Evolutionary conservation across 2,329 filamentous ascomycete species (phyloP), one percentile per base, ranked within the genome.

Genomic region (Aspergillus eucalypticola): DNA sequence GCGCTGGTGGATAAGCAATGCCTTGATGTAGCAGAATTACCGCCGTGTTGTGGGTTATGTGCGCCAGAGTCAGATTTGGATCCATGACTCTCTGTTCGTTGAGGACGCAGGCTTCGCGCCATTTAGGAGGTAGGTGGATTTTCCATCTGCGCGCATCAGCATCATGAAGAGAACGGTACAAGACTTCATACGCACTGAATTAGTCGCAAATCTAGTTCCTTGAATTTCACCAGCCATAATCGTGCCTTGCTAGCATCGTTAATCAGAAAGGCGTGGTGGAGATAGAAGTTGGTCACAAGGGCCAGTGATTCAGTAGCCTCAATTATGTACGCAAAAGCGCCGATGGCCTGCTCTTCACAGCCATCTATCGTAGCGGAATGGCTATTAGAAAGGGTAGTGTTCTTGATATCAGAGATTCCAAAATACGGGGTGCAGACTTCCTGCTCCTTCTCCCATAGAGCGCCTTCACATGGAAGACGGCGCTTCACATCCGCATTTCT

Each of bases 31-130:
- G 67, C 0, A 83, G 67, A 8, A 83, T 81, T 61, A 82, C 80
- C 0, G 80, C 80, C 0, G 80, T 79, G 58, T 83, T 83, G 50
- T 83, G 81, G 0, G 79, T 83, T 3, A 81, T 73, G 41, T 83
- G 80, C 0, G 81, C 81, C 0, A 83, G 66, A 0, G 81, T 82
- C 15, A 83, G 68, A 50, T 83, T 83, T 0, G 81, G 81, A 49
- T 83, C 81, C 73, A 81, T 82, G 27, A 67, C 60, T 2, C 67
- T 64, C 25, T 69, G 62, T 3, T 23, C 46, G 48, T 81, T 79
- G 2, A 78, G 64, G 0, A 74, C 72, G 10, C 61, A 74, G 7
- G 73, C 72, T 15, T 73, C 68, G 46, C 67, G 65, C 71, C 71
- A 74, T 54, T 73, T 66, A 5, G 59, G 50, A 1, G 72, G 70